phyloP scores from a whole-genome alignment of 2,329 filamentous ascomycete genomes.

The Fusarium pseudoanthophilum region DNA sequence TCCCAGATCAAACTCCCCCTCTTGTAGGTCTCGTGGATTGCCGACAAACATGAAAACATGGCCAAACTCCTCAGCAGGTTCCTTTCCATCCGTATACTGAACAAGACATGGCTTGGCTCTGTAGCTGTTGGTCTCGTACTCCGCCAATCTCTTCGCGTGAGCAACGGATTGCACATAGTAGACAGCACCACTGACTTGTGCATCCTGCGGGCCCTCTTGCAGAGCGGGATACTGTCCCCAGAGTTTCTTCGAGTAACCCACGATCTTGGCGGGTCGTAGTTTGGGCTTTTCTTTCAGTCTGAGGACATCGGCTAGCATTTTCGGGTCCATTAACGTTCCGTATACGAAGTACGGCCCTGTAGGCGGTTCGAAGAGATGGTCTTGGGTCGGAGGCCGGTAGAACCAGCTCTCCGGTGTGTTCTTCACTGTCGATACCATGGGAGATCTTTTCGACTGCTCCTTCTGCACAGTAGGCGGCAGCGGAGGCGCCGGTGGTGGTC shows the following conservation, averaged over 20 bases:
- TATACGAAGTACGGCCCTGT: slow-evolving; percentile 11
- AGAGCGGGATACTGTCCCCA: slow-evolving; percentile 11
- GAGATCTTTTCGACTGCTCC: accelerated
- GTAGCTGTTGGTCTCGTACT: slow-evolving; percentile 12
- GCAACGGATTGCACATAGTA: not conserved
- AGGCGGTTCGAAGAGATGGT: not conserved
- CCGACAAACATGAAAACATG: slow-evolving; percentile 3
- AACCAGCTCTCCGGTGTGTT: not conserved
- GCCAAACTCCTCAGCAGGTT: not conserved
- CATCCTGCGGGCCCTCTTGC: not conserved
- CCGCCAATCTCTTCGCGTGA: not conserved
- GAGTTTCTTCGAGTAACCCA: not conserved
- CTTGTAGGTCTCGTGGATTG: not conserved
- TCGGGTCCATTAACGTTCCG: slow-evolving; percentile 6
- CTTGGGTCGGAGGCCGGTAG: not conserved
- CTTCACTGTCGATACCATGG: not conserved
- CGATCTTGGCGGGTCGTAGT: not conserved
- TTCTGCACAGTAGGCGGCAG: not conserved
- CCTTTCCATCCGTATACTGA: not conserved
- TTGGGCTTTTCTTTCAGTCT: not conserved
- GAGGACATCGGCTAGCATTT: not conserved
- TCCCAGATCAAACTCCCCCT: not conserved
- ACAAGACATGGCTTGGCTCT: not conserved
- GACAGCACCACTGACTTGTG: not conserved
- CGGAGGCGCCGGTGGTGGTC: not conserved